Percentiles rank a stretch among this genome's conserved stretches.
phyloP scores from a whole-genome alignment of 2,329 filamentous ascomycete genomes.

The Ceratocystis huliohia region DNA sequence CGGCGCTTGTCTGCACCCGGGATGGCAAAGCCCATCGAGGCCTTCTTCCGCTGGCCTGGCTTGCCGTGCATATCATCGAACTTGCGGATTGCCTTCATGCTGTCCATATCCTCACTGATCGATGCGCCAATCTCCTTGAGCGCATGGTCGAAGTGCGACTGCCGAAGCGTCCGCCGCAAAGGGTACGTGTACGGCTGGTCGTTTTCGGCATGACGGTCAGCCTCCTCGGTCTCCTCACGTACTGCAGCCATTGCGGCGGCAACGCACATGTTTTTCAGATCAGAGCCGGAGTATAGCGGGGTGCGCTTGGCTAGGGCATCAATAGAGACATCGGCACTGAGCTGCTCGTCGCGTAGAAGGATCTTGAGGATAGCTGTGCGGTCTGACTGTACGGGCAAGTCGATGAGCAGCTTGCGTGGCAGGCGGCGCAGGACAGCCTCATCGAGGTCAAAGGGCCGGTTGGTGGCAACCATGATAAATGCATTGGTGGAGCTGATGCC shows the following conservation, averaged over 20 bases:
- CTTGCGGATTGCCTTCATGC: constrained; percentile 72
- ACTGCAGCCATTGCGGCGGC: constrained; percentile 69
- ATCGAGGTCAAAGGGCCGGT: constrained; percentile 88
- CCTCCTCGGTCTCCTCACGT: constrained; percentile 51
- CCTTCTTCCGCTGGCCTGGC: constrained; percentile 49
- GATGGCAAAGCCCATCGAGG: constrained; percentile 45
- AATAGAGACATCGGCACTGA: constrained; percentile 50
- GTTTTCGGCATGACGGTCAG: constrained; percentile 29
- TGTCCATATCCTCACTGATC: constrained; percentile 87
- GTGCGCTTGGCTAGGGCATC: constrained; percentile 52
- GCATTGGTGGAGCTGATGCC: constrained; percentile 70
- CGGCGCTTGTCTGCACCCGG: constrained; percentile 30
- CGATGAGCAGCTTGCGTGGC: constrained; percentile 59
- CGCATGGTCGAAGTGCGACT: constrained; percentile 70
- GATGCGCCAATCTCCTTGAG: constrained; percentile 82
- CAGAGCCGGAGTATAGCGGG: constrained; percentile 67
- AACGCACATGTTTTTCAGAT: constrained; percentile 72
- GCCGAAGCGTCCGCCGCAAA: constrained; percentile 36
- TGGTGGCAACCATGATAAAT: constrained; percentile 97
- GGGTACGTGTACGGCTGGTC: constrained; percentile 14
- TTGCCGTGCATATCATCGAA: constrained; percentile 76
- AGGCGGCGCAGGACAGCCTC: constrained; percentile 70
- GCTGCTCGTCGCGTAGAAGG: constrained; percentile 53
- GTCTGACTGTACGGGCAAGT: constrained; percentile 55
- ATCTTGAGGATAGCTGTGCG: constrained; percentile 57